These are phyloP conservation scores for Albugo candida DNA, from an alignment of 352 stramenopile species.

Conservation along the genomic window DNA sequence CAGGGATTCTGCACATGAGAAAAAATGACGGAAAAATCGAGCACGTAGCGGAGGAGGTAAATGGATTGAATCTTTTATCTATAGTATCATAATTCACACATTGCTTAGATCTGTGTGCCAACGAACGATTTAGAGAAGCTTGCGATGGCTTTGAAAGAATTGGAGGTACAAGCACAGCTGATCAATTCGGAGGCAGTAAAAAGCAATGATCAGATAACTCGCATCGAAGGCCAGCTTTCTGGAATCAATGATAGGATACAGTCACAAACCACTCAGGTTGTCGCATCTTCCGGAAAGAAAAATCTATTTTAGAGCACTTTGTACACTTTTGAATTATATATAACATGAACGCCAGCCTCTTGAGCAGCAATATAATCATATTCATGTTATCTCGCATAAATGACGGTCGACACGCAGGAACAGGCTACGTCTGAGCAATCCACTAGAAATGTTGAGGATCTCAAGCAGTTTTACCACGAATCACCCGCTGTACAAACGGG, in stretches of 20 bases:
- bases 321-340: neutral
- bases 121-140: constrained; percentile 39
- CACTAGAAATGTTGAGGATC: too few species aligned
- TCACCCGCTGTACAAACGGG: too few species aligned
- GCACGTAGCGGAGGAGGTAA: neutral
- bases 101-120: neutral
- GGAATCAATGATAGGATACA: constrained; percentile 45
- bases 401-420: too few species aligned
- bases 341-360: too few species aligned
- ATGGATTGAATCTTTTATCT: neutral
- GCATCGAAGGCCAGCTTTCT: constrained; percentile 42
- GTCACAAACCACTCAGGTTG: constrained; percentile 27
- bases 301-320: neutral
- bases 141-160: constrained; percentile 31
- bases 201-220: constrained; percentile 54
- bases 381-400: too few species aligned
- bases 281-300: too few species aligned
- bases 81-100: neutral
- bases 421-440: too few species aligned
- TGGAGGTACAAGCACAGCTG: constrained; percentile 44
- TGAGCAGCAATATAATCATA: too few species aligned
- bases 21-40: neutral
- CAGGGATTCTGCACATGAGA: neutral
- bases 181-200: constrained; percentile 42
- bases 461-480: too few species aligned